phyloP scores from a whole-genome alignment of 768 basidiomycete genomes.

The Lactarius evosmus region DNA sequence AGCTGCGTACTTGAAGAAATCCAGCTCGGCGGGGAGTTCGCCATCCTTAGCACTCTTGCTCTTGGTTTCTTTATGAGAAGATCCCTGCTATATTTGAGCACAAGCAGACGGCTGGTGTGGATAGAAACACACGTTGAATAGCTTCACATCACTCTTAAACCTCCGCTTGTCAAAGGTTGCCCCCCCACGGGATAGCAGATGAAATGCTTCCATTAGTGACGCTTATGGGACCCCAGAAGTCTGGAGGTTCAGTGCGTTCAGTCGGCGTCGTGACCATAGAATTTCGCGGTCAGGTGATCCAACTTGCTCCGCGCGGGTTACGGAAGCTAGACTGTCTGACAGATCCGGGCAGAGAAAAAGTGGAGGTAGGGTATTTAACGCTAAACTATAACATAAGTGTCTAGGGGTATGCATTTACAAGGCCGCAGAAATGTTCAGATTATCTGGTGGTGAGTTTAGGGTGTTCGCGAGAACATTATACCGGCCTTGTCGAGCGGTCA shows the following conservation, averaged over 20 bases:
- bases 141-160: constrained; percentile 63
- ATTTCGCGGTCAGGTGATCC: constrained; percentile 23
- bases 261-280: neutral
- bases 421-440: neutral
- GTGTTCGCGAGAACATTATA: neutral
- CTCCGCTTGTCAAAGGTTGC: constrained; percentile 73
- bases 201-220: constrained; percentile 76
- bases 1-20: constrained; percentile 89
- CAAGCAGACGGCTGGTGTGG: neutral
- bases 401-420: constrained; percentile 3
- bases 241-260: neutral
- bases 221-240: neutral
- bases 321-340: too few species aligned
- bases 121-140: constrained; percentile 56
- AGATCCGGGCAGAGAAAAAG: neutral
- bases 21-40: constrained; percentile 71
- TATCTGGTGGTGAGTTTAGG: neutral
- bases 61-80: constrained; percentile 30
- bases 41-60: constrained; percentile 35
- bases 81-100: constrained; percentile 30
- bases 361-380: neutral
- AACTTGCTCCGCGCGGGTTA: neutral
- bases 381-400: neutral
- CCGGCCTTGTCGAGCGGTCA: neutral
- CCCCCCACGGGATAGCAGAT: constrained; percentile 84